Conservation (phyloP, 331 rosid genomes). For the Stylosanthes scabra region DNA sequence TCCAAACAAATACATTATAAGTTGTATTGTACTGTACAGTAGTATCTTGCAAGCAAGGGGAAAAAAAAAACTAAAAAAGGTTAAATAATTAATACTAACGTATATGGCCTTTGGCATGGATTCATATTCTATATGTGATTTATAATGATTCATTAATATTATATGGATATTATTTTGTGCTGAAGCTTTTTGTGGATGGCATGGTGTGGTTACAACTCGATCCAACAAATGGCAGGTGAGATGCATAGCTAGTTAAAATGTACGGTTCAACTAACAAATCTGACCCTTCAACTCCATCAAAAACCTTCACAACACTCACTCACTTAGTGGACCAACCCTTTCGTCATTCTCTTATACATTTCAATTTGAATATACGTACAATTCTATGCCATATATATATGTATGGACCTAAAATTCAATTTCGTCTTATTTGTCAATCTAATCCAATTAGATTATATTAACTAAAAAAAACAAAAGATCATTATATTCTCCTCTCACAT, state of each 20-base stretch:
- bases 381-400: too few relatives aligned
- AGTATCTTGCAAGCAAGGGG: too few relatives aligned
- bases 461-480: too few relatives aligned
- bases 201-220: conserved; percentile 17
- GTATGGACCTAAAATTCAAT: neutral
- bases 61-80: too few relatives aligned
- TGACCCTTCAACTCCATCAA: neutral
- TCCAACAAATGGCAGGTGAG: conserved; percentile 37
- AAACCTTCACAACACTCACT: neutral
- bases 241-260: conserved; percentile 5
- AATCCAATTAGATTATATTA: too few relatives aligned
- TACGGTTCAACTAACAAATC: conserved; percentile 38
- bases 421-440: too few relatives aligned
- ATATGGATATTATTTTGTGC: neutral
- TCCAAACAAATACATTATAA: too few relatives aligned
- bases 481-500: neutral
- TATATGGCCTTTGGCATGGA: neutral
- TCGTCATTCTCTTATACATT: too few relatives aligned
- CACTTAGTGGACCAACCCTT: neutral
- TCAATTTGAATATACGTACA: too few relatives aligned
- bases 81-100: too few relatives aligned
- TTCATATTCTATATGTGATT: neutral
- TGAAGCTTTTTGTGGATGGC: neutral
- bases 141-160: neutral
- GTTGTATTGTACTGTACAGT: too few relatives aligned